Conservation (phyloP, 352 stramenopile species). For the Peronospora belbahrii region DNA sequence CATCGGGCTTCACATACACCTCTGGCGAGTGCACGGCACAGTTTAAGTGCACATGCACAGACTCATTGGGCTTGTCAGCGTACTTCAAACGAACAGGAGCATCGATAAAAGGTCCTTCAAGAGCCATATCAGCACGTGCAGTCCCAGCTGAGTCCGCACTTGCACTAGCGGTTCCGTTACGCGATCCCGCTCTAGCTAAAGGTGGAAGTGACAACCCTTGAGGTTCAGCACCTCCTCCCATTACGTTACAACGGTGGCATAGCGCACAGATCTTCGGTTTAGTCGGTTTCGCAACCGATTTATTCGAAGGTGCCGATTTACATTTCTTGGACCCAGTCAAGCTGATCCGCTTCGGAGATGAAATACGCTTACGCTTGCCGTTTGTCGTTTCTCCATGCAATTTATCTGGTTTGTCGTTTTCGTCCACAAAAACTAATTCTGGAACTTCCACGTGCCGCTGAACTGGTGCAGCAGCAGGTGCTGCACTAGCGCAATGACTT, state of each 20-base stretch:
- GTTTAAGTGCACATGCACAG: constrained; percentile 75
- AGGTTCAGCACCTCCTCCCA: constrained; percentile 11
- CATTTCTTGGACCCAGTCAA: constrained; percentile 12
- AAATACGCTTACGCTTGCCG: constrained; percentile 28
- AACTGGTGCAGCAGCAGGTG: constrained; percentile 16
- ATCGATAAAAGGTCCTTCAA: constrained; percentile 70
- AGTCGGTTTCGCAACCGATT: constrained; percentile 5
- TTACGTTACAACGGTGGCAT: constrained; percentile 47
- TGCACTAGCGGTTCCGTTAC: constrained; percentile 5
- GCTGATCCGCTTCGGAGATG: constrained; percentile 11
- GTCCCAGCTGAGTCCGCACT: constrained; percentile 10
- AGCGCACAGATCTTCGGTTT: constrained; percentile 47
- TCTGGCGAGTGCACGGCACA: constrained; percentile 74
- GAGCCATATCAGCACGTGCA: constrained; percentile 24
- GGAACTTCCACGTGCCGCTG: constrained; percentile 23
- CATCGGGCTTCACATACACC: constrained; percentile 74
- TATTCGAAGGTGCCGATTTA: constrained; percentile 11
- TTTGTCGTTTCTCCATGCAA: constrained; percentile 4
- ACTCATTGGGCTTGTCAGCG: constrained; percentile 59
- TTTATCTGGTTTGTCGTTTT: constrained; percentile 23
- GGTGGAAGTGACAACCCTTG: constrained; percentile 1
- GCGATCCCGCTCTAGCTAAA: constrained; percentile 9
- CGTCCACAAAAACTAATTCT: constrained; percentile 23
- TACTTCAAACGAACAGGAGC: constrained; percentile 64
- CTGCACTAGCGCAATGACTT: constrained; percentile 6